These are phyloP conservation scores for Ascochyta fabae DNA, from an alignment of 2,329 filamentous ascomycete genomes.

Conservation along the genomic window DNA sequence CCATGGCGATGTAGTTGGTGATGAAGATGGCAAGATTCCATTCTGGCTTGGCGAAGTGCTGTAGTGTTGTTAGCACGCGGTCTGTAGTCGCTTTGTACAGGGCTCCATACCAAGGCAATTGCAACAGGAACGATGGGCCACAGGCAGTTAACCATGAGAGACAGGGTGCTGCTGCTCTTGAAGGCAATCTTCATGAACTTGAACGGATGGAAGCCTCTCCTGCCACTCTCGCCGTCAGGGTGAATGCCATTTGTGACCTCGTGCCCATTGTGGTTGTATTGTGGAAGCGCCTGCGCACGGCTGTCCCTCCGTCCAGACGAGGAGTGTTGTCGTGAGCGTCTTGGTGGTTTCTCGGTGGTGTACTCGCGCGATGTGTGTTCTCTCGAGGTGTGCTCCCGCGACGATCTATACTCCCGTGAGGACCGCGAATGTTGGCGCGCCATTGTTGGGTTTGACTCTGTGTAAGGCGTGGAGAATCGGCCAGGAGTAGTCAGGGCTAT, in stretches of 20 bases:
- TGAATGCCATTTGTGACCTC: conserved; percentile 52
- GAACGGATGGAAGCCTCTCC: conserved; percentile 67
- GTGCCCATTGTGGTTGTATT: conserved; percentile 55
- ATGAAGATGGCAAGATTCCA: conserved; percentile 70
- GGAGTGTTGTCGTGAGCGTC: conserved; percentile 19
- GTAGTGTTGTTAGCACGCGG: conserved; percentile 9
- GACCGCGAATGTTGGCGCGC: conserved; percentile 23
- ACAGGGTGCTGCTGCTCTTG: conserved; percentile 67
- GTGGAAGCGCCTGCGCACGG: conserved; percentile 32
- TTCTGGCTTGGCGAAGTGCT: conserved; percentile 61
- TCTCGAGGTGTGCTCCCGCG: conserved; percentile 21
- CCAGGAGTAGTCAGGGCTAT: background rate
- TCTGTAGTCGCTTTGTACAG: background rate
- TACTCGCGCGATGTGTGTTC: conserved; percentile 28
- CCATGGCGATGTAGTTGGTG: conserved; percentile 77
- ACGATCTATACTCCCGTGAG: conserved; percentile 22
- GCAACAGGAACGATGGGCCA: conserved; percentile 79
- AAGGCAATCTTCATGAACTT: conserved; percentile 70
- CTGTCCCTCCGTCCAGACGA: conserved; percentile 18
- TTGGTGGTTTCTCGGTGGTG: conserved; percentile 32
- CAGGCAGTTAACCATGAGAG: conserved; percentile 70
- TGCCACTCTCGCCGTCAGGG: conserved; percentile 70
- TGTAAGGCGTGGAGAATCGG: background rate
- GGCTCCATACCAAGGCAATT: conserved; percentile 63
- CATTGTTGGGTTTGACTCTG: conserved; percentile 18